Evolutionary conservation across 148 eudicot species (phyloP).

Genomic region (Suaeda aralocaspica): DNA sequence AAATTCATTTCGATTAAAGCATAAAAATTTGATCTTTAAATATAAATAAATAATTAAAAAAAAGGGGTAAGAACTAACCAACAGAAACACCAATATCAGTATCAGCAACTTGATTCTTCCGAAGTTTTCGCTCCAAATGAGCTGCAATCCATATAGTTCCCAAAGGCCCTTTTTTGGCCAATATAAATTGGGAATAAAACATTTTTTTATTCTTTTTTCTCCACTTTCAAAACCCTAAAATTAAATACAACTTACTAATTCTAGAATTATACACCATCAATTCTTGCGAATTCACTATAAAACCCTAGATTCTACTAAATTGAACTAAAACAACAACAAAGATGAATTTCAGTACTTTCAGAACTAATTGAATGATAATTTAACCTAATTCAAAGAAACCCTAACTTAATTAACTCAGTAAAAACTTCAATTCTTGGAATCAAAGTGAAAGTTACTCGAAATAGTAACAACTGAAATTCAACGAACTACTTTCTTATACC

Average conservation of each 20-base stretch:
- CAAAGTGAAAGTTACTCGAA: background rate
- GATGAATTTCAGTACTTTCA: background rate
- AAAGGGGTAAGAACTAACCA: conserved; percentile 50
- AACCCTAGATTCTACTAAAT: background rate
- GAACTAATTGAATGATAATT: background rate
- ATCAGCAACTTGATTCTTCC: conserved; percentile 94
- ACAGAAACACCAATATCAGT: conserved; percentile 92
- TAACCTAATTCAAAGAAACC: conserved; percentile 2
- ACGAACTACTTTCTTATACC: background rate
- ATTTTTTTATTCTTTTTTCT: conserved; percentile 31
- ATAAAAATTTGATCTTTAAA: no score
- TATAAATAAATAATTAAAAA: background rate
- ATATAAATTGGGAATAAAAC: conserved; percentile 94
- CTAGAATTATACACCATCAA: background rate
- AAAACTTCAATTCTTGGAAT: background rate
- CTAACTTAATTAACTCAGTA: conserved; percentile 15
- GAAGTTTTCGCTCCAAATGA: conserved; percentile 86
- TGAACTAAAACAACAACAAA: background rate
- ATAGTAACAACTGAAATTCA: conserved; percentile 17
- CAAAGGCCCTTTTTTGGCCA: conserved; percentile 92
- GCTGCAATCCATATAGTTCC: conserved; percentile 98
- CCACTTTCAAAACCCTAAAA: conserved; percentile 23
- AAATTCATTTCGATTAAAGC: background rate
- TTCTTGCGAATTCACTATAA: conserved; percentile 10
- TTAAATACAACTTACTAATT: conserved; percentile 16